phyloP scores from a whole-genome alignment of 2,329 filamentous ascomycete species.

The Ascochyta koolunga region DNA sequence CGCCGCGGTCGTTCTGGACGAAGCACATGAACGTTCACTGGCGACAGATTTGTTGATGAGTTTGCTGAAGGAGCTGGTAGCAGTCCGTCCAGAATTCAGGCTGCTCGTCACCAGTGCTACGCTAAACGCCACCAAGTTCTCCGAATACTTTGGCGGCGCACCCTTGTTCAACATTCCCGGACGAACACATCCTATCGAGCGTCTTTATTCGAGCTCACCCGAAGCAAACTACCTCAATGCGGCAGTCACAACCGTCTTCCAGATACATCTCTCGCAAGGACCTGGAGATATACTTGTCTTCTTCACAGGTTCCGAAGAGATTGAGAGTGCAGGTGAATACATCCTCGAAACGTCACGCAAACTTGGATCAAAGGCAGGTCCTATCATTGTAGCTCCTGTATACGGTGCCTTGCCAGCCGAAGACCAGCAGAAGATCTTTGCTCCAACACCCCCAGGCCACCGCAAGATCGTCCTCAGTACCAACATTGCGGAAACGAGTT shows the following conservation, averaged over 20 bases:
- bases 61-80: conserved; percentile 84
- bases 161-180: conserved; percentile 96
- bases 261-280: conserved; percentile 78
- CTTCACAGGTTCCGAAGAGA: conserved; percentile 94
- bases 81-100: conserved; percentile 83
- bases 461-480: conserved; percentile 93
- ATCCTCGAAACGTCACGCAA: conserved; percentile 86
- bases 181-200: conserved; percentile 84
- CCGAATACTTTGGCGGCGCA: conserved; percentile 86
- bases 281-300: conserved; percentile 91
- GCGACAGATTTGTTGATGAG: conserved; percentile 90
- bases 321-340: conserved; percentile 83
- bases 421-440: conserved; percentile 90
- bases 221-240: conserved; percentile 94
- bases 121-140: conserved; percentile 91
- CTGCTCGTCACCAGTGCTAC: conserved; percentile 93
- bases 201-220: conserved; percentile 87
- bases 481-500: conserved; percentile 94
- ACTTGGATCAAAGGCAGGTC: conserved; percentile 80
- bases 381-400: conserved; percentile 89
- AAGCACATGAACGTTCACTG: conserved; percentile 92
- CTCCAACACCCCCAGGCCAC: conserved; percentile 82
- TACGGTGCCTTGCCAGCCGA: conserved; percentile 94
- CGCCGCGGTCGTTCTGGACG: conserved; percentile 92
- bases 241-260: conserved; percentile 90